Evolutionary conservation across 1,284 basidiomycete species (phyloP).

Genomic region (Pseudozyma flocculosa): DNA sequence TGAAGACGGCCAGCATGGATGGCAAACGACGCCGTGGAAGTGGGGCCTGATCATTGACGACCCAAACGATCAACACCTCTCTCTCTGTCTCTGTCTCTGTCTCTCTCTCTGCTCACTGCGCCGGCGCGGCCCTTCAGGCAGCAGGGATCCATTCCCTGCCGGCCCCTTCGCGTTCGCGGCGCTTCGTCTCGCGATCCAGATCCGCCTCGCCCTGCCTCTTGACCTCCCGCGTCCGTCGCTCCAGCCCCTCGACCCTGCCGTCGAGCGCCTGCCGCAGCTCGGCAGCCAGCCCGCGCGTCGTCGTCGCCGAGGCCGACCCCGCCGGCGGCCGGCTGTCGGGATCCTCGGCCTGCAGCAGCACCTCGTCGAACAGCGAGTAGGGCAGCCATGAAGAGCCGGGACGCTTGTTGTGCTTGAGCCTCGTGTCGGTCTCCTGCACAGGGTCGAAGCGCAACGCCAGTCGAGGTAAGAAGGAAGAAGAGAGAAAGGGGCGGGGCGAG

Average conservation of each 20-base stretch:
- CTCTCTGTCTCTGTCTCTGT: too few relatives aligned
- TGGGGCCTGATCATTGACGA: too few relatives aligned
- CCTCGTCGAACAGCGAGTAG: conserved; percentile 82
- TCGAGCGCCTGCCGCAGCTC: conserved; percentile 59
- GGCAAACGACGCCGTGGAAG: too few relatives aligned
- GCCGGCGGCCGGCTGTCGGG: conserved; percentile 8
- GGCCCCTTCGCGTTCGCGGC: too few relatives aligned
- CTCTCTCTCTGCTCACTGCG: too few relatives aligned
- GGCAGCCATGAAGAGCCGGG: conserved; percentile 73
- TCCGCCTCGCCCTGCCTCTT: conserved; percentile 1
- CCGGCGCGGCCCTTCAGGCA: too few relatives aligned
- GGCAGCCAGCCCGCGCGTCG: conserved; percentile 36
- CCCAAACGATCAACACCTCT: too few relatives aligned
- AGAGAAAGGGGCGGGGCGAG: not conserved
- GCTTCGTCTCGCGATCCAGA: conserved; percentile 1
- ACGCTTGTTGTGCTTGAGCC: conserved; percentile 64
- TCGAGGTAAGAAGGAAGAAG: not conserved
- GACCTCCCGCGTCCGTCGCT: conserved; percentile 1
- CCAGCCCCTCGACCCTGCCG: not conserved
- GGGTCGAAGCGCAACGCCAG: too few relatives aligned
- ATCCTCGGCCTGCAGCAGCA: conserved; percentile 69
- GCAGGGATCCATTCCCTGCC: too few relatives aligned
- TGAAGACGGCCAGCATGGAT: too few relatives aligned
- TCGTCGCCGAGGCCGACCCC: conserved; percentile 6
- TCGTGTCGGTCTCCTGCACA: conserved; percentile 65